Conservation (phyloP, 257 asterid genomes). For the Solanum sejunctum region DNA sequence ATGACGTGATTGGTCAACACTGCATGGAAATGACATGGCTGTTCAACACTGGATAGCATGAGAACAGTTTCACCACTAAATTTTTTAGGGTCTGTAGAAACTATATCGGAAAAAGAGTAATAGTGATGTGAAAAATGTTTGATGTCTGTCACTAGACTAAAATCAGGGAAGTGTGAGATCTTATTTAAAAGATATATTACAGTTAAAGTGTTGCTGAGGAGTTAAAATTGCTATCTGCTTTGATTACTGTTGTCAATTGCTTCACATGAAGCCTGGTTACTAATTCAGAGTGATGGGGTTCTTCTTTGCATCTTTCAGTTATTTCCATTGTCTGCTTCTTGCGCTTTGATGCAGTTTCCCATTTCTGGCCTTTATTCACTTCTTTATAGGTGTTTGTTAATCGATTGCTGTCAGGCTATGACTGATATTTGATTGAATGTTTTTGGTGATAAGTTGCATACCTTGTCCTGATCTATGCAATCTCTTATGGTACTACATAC, state of each 20-base stretch:
- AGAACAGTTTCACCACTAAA: background rate
- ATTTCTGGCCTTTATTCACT: background rate
- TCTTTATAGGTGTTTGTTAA: background rate
- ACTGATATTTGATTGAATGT: background rate
- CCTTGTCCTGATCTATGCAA: background rate
- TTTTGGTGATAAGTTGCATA: background rate
- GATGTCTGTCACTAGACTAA: background rate
- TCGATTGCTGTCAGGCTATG: background rate
- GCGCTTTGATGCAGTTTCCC: background rate
- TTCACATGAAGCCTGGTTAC: background rate
- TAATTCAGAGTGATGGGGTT: background rate
- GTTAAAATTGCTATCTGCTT: background rate
- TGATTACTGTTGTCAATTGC: background rate
- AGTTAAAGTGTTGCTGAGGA: background rate
- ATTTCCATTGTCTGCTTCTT: background rate
- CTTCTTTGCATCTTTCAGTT: background rate
- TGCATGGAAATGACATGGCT: background rate
- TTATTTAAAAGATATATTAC: background rate
- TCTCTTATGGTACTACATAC: background rate
- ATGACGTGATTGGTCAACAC: background rate
- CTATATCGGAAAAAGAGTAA: background rate
- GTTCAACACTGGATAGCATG: background rate
- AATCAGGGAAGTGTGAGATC: background rate
- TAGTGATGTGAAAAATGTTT: background rate
- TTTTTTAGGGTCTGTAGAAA: background rate